Evolutionary conservation across 1,139 yeast species (phyloP), one percentile per base, ranked within the genome.

Genomic region (Pichia sp.): DNA sequence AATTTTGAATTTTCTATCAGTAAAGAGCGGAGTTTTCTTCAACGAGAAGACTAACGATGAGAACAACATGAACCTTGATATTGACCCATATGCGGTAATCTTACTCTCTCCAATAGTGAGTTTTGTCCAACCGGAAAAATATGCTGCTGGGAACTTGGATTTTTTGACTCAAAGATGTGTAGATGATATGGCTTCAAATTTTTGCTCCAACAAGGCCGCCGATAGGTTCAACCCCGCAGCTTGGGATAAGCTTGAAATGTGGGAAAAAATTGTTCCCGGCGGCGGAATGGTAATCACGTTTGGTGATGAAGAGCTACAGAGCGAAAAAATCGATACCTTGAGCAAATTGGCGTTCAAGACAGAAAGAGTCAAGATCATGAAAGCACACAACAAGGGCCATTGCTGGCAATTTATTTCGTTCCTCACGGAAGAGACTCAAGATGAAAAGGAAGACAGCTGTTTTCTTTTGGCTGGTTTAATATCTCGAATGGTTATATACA

Each of bases 181-280:
- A 13, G n/a, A 31, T 4, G 43, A 51, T 3, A 8, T 47, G 23
- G 32, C 49, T 4, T 11, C 36, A 3, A 23, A 45, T 11, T 50
- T 36, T 44, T 54, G 54, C 13, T 10, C n/a, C 6, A 31, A 49
- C 19, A 29, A 16, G 16, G 13, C 30, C 1, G 13, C 19, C 6
- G 47, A 50, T 3, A 47, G 36, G 36, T 67, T 68, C 42, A 70
- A 67, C 49, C 78, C 79, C 0, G 72, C 72, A 1, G 54, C 63
- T 16, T 70, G 76, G 56, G 61, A 63, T 32, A 71, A 72, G 36
- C 48, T 57, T 8, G 67, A 67, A 5, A 64, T 72, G 63, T 77
- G 80, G 80, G 56, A 64, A n/a, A 60, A 62, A 5, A 73, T 77
- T 5, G 63, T 74, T 38, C 80, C 80, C 0, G 59, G 59, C 13